Evolutionary conservation across 768 basidiomycete genomes (phyloP).

Genomic region (Trametes villosa): DNA sequence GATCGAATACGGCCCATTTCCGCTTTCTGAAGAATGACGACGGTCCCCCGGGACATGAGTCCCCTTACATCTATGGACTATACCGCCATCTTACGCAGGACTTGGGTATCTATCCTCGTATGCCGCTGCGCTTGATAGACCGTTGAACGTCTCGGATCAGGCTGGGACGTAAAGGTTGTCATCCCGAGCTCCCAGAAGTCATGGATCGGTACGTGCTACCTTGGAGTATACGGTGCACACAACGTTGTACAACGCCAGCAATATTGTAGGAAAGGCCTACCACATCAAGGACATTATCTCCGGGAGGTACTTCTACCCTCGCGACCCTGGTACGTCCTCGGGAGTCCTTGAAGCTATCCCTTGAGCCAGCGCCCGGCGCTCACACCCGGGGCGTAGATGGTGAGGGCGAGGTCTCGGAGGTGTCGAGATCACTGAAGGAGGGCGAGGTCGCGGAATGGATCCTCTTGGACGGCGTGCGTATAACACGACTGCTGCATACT

Average conservation of each 20-base stretch:
- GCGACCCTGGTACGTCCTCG: conserved; percentile 47
- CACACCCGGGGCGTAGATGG: conserved; percentile 47
- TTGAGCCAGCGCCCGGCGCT: not conserved
- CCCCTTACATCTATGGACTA: conserved; percentile 76
- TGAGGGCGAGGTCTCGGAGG: conserved; percentile 64
- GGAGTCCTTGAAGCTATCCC: not conserved
- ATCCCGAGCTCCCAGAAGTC: conserved; percentile 82
- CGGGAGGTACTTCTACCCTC: conserved; percentile 81
- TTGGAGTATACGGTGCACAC: not conserved
- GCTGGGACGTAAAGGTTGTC: conserved; percentile 82
- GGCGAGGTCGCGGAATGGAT: conserved; percentile 92
- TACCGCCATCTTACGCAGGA: conserved; percentile 61
- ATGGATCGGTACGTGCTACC: conserved; percentile 70
- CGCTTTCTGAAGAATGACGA: conserved; percentile 69
- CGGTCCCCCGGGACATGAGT: conserved; percentile 73
- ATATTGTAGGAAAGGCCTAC: conserved; percentile 78
- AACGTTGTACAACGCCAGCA: not conserved
- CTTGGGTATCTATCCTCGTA: conserved; percentile 51
- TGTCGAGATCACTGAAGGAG: conserved; percentile 67
- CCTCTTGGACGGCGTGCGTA: conserved; percentile 77
- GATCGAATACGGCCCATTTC: not conserved
- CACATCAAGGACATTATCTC: conserved; percentile 74
- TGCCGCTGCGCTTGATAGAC: not conserved
- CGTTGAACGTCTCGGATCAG: conserved; percentile 38
- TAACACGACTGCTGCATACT: not conserved